A percentile compares a stretch with the other conserved stretches of the same genome.
Evolutionary conservation across 1,139 yeast species (phyloP).

Genomic region (Taphrina wiesneri): DNA sequence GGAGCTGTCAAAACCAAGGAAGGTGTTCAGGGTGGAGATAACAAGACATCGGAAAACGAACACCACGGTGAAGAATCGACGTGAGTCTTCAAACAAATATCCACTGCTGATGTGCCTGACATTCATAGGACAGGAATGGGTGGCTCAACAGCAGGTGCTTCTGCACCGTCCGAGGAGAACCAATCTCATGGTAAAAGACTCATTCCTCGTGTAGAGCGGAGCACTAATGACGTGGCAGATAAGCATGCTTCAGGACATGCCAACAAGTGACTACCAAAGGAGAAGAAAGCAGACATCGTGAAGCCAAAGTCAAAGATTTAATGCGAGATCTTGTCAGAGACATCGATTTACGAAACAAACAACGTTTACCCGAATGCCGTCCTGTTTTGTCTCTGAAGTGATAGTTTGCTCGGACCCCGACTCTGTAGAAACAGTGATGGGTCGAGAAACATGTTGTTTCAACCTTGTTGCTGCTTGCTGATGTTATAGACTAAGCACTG

Average conservation of each 20-base stretch:
- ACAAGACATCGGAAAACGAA: slow-evolving; percentile 10
- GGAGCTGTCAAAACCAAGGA: slow-evolving; percentile 18
- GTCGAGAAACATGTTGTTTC: neutral
- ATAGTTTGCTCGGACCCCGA: neutral
- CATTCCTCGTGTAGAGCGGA: neutral
- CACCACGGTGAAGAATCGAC: slow-evolving; percentile 25
- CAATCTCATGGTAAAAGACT: slow-evolving; percentile 9
- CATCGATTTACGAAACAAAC: neutral
- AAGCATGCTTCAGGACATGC: slow-evolving; percentile 20
- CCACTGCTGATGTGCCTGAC: neutral
- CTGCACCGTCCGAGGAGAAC: slow-evolving; percentile 17
- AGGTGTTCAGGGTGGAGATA: slow-evolving; percentile 8
- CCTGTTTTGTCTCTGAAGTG: neutral
- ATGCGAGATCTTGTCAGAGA: neutral
- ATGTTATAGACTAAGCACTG: neutral
- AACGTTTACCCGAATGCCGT: neutral
- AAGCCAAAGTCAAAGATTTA: neutral
- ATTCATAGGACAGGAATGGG: slow-evolving; percentile 10
- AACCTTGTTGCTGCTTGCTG: neutral
- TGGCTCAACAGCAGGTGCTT: slow-evolving; percentile 14
- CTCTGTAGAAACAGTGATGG: neutral
- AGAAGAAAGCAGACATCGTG: neutral
- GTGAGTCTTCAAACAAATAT: neutral
- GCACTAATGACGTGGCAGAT: no score
- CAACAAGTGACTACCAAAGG: slow-evolving; percentile 15